Base-by-base conservation (phyloP, 345 rosid genomes). In the Stellera chamaejasme region DNA sequence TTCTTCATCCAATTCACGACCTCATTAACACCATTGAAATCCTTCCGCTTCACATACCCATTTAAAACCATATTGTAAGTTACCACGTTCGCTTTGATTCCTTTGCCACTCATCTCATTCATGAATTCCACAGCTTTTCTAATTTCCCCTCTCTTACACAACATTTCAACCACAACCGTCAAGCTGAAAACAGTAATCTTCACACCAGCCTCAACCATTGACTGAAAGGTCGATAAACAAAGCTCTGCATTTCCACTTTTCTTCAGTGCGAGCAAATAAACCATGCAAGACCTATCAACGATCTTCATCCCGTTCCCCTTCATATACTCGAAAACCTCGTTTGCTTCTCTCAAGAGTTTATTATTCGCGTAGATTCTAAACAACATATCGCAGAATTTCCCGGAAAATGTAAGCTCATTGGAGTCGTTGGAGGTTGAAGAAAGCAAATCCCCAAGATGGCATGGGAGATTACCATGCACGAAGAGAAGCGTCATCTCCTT, bases 211-310 rank as follows among this genome's bases (percentile, higher is more conserved):
- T 80, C 72, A 55, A 75, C 70, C 92, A 85, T 83, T 70, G 69
- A 64, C 67, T 62, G 47, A 64, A 88, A 88, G 53, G 85, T 26
- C 2, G 56, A 75, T n/a, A 77, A 71, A 71, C 82, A 80, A 2
- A 56, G 66, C 59, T 76, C 90, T 49, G 72, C 62, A 55, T 62
- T 44, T 63, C 71, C 66, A 43, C 72, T 57, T 64, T 74, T 82
- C 77, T 77, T 91, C 67, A 84, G 66, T 28, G 87, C 90, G 11
- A 83, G 66, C 58, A 91, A 69, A 71, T 61, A 82, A 5, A 80
- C 89, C 69, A 83, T 82, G 66, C 95, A 91, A 2, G 95, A 82
- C 72, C 92, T 72, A 42, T 83, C 87, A 49, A 83, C 88, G 25
- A 85, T 75, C 54, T 61, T 66, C 13, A 88, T 43, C 16, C 84